Percentiles rank a stretch among this genome's conserved stretches.
Conservation (phyloP, 441 rosid species). For the Populus hybrid region DNA sequence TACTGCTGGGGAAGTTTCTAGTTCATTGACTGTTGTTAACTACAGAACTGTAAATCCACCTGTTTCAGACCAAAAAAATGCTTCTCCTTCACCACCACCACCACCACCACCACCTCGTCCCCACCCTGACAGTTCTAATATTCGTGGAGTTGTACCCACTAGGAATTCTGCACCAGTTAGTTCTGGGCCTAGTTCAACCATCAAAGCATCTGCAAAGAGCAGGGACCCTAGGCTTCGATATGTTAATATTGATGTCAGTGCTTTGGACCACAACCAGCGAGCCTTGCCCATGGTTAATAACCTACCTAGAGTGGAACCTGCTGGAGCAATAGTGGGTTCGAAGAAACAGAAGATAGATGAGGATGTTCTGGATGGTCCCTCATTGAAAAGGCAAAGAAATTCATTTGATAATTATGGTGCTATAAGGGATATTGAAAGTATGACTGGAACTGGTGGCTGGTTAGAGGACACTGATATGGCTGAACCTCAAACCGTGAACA, state of each 20-base stretch:
- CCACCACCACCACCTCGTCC: conserved; percentile 14
- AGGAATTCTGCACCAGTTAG: conserved; percentile 29
- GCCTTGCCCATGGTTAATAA: conserved; percentile 23
- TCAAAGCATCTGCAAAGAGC: conserved; percentile 61
- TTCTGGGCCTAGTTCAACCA: conserved; percentile 35
- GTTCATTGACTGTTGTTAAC: conserved; percentile 30
- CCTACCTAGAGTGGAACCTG: conserved; percentile 38
- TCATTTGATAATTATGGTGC: conserved; percentile 38
- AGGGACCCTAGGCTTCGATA: conserved; percentile 93
- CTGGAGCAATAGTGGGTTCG: conserved; percentile 34
- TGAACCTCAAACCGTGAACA: conserved; percentile 32
- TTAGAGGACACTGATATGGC: conserved; percentile 55
- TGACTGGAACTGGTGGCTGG: conserved; percentile 61
- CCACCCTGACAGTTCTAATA: conserved; percentile 17
- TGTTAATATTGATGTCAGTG: conserved; percentile 42
- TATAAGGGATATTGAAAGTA: conserved; percentile 33
- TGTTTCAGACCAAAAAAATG: conserved; percentile 30
- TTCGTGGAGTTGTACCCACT: conserved; percentile 28
- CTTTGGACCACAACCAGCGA: conserved; percentile 37
- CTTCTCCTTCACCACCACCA: conserved; percentile 13
- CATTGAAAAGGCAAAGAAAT: conserved; percentile 58
- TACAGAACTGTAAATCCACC: conserved; percentile 29
- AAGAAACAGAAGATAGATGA: conserved; percentile 62
- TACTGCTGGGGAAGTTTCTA: conserved; percentile 67
- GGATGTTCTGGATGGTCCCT: conserved; percentile 52